Evolutionary conservation across 306 rosid species (phyloP).

Genomic region (Lablab purpureus): DNA sequence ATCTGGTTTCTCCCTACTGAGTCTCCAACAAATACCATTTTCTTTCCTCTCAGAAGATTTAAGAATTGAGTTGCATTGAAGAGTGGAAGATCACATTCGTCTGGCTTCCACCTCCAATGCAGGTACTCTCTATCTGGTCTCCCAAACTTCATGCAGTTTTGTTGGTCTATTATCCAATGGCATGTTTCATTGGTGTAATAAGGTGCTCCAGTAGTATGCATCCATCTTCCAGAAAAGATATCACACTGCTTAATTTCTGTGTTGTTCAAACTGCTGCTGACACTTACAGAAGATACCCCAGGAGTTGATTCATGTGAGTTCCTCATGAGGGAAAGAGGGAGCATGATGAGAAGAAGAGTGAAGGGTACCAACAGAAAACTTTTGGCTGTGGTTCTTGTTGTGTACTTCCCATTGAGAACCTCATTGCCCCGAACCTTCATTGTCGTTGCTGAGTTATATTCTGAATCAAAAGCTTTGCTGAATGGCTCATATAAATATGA

Average conservation of each 20-base stretch:
- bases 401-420: slow-evolving; percentile 52
- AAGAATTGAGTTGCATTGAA: slow-evolving; percentile 80
- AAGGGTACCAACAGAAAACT: slow-evolving; percentile 44
- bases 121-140: slow-evolving; percentile 71
- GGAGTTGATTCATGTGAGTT: slow-evolving; percentile 52
- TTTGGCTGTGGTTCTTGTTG: slow-evolving; percentile 43
- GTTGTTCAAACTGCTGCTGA: slow-evolving; percentile 18
- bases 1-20: slow-evolving; percentile 88
- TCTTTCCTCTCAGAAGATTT: slow-evolving; percentile 71
- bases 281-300: slow-evolving; percentile 13
- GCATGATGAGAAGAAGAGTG: slow-evolving; percentile 51
- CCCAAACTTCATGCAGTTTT: slow-evolving; percentile 85
- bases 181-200: slow-evolving; percentile 76
- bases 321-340: slow-evolving; percentile 59
- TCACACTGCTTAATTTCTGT: slow-evolving; percentile 53
- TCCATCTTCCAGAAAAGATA: slow-evolving; percentile 77
- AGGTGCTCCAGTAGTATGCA: slow-evolving; percentile 60
- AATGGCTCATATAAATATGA: slow-evolving; percentile 40
- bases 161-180: slow-evolving; percentile 65
- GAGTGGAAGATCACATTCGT: slow-evolving; percentile 77
- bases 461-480: slow-evolving; percentile 41
- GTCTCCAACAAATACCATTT: slow-evolving; percentile 88
- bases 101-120: slow-evolving; percentile 90
- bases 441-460: slow-evolving; percentile 54
- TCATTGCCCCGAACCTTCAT: slow-evolving; percentile 61